Evolutionary conservation across 202 grass and related monocot species (phyloP), one percentile per base, ranked within the genome.

Genomic region (Cymbopogon flexuosus): DNA sequence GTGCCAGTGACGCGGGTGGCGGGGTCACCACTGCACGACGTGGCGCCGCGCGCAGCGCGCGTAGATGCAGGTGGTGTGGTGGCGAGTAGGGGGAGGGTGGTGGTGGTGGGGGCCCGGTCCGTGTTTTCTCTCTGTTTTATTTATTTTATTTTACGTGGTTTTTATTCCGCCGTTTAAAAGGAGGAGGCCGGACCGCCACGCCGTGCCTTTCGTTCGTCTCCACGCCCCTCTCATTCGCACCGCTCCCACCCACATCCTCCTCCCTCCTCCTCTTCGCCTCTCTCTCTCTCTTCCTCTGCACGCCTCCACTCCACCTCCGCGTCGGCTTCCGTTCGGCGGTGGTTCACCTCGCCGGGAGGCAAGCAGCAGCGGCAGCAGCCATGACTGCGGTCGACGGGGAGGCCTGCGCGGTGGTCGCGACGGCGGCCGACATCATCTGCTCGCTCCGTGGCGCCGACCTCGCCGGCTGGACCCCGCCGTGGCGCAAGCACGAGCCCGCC

Each of bases 371-470:
- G 8, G 2, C 11, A 2, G 10, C n/a, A 10, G 43, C 72, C 79
- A 87, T 87, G 85, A 52, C 73, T 0, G 21, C 83, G 0, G 39
- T 5, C 8, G 75, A 68, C 61, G 29, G 68, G 0, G 88, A 84
- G 18, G 14, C 42, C 9, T 49, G 52, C 39, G 76, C 45, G 35
- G 66, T 40, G 10, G 86, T 49, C 1, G 87, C 61, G 16, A 37
- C 64, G 33, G 89, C 89, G 0, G 89, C 89, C 10, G 81, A 70
- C 85, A 91, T 87, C 85, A 84, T 91, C 89, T 87, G 85, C 89
- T 87, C 84, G 2, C 77, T 91, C 23, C 89, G 84, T 23, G 84
- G 14, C 15, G 89, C 72, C 0, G 81, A 91, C 89, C 81, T 91
- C 51, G 88, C 79, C 35, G 89, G 89, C 0, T 87, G 89, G 89